These are phyloP conservation scores for Penicillium crustosum DNA, from an alignment of 2,329 filamentous ascomycete genomes.

Conservation along the genomic window DNA sequence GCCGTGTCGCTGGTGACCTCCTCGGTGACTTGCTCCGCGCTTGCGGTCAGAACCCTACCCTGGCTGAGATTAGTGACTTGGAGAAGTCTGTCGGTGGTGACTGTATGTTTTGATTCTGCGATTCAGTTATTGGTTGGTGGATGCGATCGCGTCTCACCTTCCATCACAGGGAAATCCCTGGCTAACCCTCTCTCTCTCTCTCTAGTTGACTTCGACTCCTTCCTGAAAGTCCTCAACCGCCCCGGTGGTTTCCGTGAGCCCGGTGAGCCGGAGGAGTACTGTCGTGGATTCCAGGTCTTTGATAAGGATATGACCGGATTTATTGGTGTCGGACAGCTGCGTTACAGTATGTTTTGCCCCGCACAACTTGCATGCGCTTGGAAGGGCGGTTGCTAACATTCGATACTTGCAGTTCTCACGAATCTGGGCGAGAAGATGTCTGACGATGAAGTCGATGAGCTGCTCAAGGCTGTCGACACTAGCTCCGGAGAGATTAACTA, in stretches of 20 bases:
- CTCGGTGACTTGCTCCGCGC: slow-evolving; percentile 93
- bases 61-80: slow-evolving; percentile 87
- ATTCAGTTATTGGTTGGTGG: neutral
- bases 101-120: slow-evolving; percentile 62
- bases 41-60: slow-evolving; percentile 95
- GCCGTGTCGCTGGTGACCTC: slow-evolving; percentile 80
- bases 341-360: slow-evolving; percentile 62
- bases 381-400: slow-evolving; percentile 6
- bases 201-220: slow-evolving; percentile 94
- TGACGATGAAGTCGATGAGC: slow-evolving; percentile 96
- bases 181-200: neutral
- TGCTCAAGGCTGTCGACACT: slow-evolving; percentile 96
- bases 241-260: slow-evolving; percentile 98
- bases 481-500: slow-evolving; percentile 98
- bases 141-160: neutral
- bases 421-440: slow-evolving; percentile 99
- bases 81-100: slow-evolving; percentile 87
- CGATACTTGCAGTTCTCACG: slow-evolving; percentile 71
- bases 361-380: neutral
- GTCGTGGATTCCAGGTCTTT: slow-evolving; percentile 97
- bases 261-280: slow-evolving; percentile 97
- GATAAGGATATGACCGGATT: slow-evolving; percentile 99
- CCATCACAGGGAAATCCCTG: neutral
- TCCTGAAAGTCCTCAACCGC: slow-evolving; percentile 94
- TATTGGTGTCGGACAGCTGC: slow-evolving; percentile 94